A percentile compares a stretch with the other conserved stretches of the same genome.
These are phyloP conservation scores for Heliosperma pusillum DNA, from an alignment of 148 eudicot genomes.

Conservation along the genomic window DNA sequence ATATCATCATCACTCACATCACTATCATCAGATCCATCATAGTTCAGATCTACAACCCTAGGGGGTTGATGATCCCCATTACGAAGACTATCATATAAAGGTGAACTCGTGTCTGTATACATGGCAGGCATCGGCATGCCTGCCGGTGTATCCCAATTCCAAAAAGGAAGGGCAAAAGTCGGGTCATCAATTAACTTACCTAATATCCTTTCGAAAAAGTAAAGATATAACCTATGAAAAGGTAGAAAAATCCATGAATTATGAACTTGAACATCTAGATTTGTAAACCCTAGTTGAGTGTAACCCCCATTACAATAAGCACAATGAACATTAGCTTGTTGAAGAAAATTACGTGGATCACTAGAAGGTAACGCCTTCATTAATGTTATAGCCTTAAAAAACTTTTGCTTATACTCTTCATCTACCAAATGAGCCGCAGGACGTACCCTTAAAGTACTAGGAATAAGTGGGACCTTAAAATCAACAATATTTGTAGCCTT, in stretches of 20 bases:
- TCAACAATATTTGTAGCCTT: slow-evolving; percentile 34
- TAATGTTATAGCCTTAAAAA: slow-evolving; percentile 50
- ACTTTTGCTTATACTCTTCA: slow-evolving; percentile 42
- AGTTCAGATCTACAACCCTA: slow-evolving; percentile 47
- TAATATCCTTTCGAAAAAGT: slow-evolving; percentile 64
- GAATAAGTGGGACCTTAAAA: slow-evolving; percentile 36
- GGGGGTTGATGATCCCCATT: slow-evolving; percentile 51
- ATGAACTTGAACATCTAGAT: slow-evolving; percentile 70
- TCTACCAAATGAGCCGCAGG: slow-evolving; percentile 75
- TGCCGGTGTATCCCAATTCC: slow-evolving; percentile 72
- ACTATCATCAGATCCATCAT: slow-evolving; percentile 28
- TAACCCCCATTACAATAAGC: slow-evolving; percentile 88
- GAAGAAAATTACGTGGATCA: slow-evolving; percentile 71
- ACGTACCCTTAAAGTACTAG: slow-evolving; percentile 39
- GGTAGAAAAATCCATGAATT: slow-evolving; percentile 83
- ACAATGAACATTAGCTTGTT: slow-evolving; percentile 85
- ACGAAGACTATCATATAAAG: slow-evolving; percentile 46
- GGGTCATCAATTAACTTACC: slow-evolving; percentile 65
- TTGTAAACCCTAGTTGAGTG: slow-evolving; percentile 62
- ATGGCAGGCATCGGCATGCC: slow-evolving; percentile 67
- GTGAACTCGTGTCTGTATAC: slow-evolving; percentile 37
- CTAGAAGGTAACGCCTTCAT: slow-evolving; percentile 69
- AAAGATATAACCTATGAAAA: slow-evolving; percentile 69
- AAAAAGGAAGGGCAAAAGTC: slow-evolving; percentile 66
- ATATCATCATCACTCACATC: slow-evolving; percentile 25